A percentile compares a stretch with the other conserved stretches of the same genome.
These are phyloP conservation scores for Aspergillus saccharolyticus DNA, from an alignment of 495 filamentous ascomycete genomes.

Conservation along the genomic window DNA sequence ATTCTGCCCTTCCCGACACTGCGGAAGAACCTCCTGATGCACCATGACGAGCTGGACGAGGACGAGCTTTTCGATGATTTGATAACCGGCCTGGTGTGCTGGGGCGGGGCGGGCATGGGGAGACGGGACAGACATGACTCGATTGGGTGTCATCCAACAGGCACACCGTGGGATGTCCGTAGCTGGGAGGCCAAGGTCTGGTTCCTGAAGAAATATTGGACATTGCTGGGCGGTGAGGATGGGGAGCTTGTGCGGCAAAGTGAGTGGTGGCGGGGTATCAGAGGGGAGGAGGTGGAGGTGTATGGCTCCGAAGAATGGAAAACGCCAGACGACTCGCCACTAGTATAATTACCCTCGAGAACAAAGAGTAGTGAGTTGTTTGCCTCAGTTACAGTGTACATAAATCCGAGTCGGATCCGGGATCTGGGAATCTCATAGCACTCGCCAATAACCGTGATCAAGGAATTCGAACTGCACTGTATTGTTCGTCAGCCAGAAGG, in stretches of 20 bases:
- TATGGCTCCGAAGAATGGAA: not conserved
- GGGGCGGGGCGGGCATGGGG: constrained; percentile 23
- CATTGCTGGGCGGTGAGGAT: constrained; percentile 24
- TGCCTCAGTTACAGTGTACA: too few relatives aligned
- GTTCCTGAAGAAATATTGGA: constrained; percentile 32
- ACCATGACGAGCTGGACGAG: constrained; percentile 18
- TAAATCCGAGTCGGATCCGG: not conserved
- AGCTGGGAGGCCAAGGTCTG: constrained; percentile 27
- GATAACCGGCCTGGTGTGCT: constrained; percentile 23
- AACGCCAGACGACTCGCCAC: too few relatives aligned
- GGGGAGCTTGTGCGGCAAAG: constrained; percentile 29
- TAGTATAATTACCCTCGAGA: not conserved
- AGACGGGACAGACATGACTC: constrained; percentile 18
- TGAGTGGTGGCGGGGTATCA: constrained; percentile 26
- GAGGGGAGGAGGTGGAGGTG: constrained; percentile 14
- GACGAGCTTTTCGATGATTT: constrained; percentile 23
- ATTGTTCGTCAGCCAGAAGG: too few relatives aligned
- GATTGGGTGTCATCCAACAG: constrained; percentile 20
- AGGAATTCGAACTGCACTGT: too few relatives aligned
- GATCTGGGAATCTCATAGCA: too few relatives aligned
- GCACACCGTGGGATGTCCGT: constrained; percentile 26
- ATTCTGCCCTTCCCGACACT: constrained; percentile 25
- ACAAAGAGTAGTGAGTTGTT: too few relatives aligned
- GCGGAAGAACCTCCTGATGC: constrained; percentile 22
- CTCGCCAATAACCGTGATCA: too few relatives aligned